Evolutionary conservation across 345 rosid species (phyloP).

Genomic region (Acer campestre): DNA sequence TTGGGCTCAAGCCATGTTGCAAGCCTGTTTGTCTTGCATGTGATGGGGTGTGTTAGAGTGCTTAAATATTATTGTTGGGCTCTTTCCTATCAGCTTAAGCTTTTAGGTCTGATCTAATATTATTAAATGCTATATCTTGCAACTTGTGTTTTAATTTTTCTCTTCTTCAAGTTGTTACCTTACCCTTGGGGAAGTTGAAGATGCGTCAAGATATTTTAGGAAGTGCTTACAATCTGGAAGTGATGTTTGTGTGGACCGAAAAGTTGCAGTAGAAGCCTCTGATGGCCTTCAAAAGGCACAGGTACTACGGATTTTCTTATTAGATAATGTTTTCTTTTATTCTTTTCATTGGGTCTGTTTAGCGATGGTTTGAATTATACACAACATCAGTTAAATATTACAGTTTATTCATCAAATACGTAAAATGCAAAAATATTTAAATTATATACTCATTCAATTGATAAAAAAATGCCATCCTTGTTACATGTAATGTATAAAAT

Average conservation of each 20-base stretch:
- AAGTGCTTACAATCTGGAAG: slow-evolving; percentile 77
- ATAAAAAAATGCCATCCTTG: neutral
- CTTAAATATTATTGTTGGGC: too few species aligned
- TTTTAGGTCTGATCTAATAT: too few species aligned
- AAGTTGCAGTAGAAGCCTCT: slow-evolving; percentile 83
- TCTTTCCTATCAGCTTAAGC: too few species aligned
- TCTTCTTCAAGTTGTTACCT: slow-evolving; percentile 69
- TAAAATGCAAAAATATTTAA: neutral
- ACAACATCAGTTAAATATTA: neutral
- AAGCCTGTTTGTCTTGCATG: too few species aligned
- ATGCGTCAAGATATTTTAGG: slow-evolving; percentile 68
- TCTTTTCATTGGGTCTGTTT: neutral
- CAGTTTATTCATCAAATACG: neutral
- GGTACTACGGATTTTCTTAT: slow-evolving; percentile 40
- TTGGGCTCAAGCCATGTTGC: too few species aligned
- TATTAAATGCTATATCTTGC: neutral
- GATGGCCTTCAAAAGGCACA: slow-evolving; percentile 89
- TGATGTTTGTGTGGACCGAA: slow-evolving; percentile 80
- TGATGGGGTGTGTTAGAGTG: too few species aligned
- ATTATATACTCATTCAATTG: neutral
- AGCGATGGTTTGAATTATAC: slow-evolving; percentile 2
- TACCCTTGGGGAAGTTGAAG: slow-evolving; percentile 90
- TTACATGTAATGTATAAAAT: neutral
- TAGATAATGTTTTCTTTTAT: neutral
- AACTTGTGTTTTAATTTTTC: slow-evolving; percentile 20